Evolutionary conservation across 2,329 filamentous ascomycete genomes (phyloP).

Genomic region (Alternaria novae-zelandiae): DNA sequence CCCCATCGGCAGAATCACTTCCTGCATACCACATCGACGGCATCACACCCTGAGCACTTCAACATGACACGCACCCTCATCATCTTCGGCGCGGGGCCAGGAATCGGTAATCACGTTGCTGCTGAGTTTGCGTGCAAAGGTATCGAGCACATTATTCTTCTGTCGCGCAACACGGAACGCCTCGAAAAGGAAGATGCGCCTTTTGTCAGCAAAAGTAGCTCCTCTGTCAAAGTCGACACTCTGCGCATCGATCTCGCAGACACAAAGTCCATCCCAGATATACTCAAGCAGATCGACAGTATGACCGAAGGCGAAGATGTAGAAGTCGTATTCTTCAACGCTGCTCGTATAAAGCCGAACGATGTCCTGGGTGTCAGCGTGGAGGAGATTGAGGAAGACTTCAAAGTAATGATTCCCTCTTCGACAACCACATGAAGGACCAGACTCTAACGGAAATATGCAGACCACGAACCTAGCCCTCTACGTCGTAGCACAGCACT

Average conservation of each 20-base stretch:
- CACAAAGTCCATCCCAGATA: slow-evolving; percentile 44
- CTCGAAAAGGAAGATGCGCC: slow-evolving; percentile 47
- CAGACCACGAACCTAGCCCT: slow-evolving; percentile 50
- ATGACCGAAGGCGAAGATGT: slow-evolving; percentile 43
- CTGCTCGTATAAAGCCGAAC: slow-evolving; percentile 55
- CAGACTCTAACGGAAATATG: not conserved
- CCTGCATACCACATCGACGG: no score
- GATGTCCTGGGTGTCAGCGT: slow-evolving; percentile 52
- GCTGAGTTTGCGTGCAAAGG: slow-evolving; percentile 52
- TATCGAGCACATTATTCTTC: slow-evolving; percentile 57
- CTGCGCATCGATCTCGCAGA: slow-evolving; percentile 56
- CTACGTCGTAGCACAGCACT: slow-evolving; percentile 57
- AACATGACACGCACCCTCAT: slow-evolving; percentile 39
- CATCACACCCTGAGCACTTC: not conserved
- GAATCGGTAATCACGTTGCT: slow-evolving; percentile 55
- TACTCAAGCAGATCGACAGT: slow-evolving; percentile 51
- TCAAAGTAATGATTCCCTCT: slow-evolving; percentile 48
- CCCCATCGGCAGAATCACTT: not conserved
- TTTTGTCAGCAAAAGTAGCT: slow-evolving; percentile 39
- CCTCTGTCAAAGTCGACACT: slow-evolving; percentile 49
- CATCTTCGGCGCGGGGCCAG: slow-evolving; percentile 57
- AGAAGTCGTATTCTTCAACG: slow-evolving; percentile 61
- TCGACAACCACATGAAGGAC: not conserved
- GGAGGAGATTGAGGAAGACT: slow-evolving; percentile 57
- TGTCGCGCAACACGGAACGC: slow-evolving; percentile 53